A percentile compares a stretch with the other conserved stretches of the same genome.
Evolutionary conservation across 176 grass and related monocot species (phyloP).

Genomic region (Secale cereale): DNA sequence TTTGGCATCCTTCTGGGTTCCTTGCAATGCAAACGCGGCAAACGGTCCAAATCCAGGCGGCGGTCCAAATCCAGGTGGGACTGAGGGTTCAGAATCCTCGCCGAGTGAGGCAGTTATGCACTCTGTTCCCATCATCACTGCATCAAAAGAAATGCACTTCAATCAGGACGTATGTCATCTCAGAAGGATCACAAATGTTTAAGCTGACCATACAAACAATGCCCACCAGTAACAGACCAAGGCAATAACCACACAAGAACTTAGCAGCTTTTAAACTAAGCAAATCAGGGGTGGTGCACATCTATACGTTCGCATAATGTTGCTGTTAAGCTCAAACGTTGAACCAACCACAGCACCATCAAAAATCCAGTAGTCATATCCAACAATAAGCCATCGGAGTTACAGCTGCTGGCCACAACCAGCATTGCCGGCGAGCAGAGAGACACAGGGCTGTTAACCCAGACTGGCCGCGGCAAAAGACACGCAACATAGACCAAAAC

Average conservation of each 20-base stretch:
- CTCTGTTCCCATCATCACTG: slow-evolving; percentile 64
- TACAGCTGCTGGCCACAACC: background rate
- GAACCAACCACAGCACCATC: background rate
- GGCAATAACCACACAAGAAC: background rate
- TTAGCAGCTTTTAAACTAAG: background rate
- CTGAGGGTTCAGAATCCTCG: slow-evolving; percentile 52
- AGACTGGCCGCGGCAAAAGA: background rate
- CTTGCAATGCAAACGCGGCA: slow-evolving; percentile 34
- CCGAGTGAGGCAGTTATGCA: slow-evolving; percentile 39
- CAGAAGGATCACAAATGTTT: background rate
- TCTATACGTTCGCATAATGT: background rate
- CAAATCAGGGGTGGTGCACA: background rate
- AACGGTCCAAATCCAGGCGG: slow-evolving; percentile 80
- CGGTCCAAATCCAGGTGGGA: slow-evolving; percentile 81
- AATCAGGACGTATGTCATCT: slow-evolving; percentile 17
- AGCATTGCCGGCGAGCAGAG: background rate
- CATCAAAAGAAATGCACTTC: slow-evolving; percentile 1
- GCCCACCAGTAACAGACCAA: background rate
- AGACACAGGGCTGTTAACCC: background rate
- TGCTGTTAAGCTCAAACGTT: background rate
- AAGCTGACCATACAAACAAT: background rate
- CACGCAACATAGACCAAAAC: background rate
- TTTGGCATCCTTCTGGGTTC: slow-evolving; percentile 30
- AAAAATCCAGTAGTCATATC: background rate
- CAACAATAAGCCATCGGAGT: background rate